Evolutionary conservation across 1,139 yeast genomes (phyloP), one percentile per base, ranked within the genome.

Genomic region (Hanseniaspora gamundiae): DNA sequence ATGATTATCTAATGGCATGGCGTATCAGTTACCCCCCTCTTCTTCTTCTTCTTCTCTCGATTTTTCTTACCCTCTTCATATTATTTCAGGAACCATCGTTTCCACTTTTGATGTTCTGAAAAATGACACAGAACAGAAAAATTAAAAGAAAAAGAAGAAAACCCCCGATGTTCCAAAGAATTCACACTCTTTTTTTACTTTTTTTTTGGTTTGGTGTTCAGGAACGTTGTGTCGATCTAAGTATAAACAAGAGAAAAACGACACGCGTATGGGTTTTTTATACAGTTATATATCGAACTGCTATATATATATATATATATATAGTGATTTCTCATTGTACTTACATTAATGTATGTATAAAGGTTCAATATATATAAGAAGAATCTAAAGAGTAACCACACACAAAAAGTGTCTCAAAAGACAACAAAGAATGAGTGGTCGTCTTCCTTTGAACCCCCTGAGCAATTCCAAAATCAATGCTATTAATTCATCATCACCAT

Each of bases 391-490:
- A 28, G 9, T 16, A 36, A 10, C 16, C 41, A 4, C 11, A 17
- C 7, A 17, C 47, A 49, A 45, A 35, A 35, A 51, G 27, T 46
- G 48, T 21, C 20, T 42, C 22, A 22, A 35, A 35, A n/a, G 11
- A 35, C 27, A 19, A 11, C 38, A 4, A 22, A 20, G 4, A 36
- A 36, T 36, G 39, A 22, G 24, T 19, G 19, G 19, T 11, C 39
- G 39, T 36, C 16, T 24, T 21, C 39, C 39, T 13, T 36, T 36
- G 22, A 36, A n/a, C 16, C 17, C 39, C 11, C 11, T 36, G 9
- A 22, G 28, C 16, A 14, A 36, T 9, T 36, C 39, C 28, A 21
- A 24, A 22, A 36, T 36, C 29, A 36, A 36, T 14, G 16, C 28
- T n/a, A 36, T 36, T 4, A 36, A n/a, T 17, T 29, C 33, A 7